Evolutionary conservation across 495 filamentous ascomycete species (phyloP).

Genomic region (Lasiosphaeria hispida): DNA sequence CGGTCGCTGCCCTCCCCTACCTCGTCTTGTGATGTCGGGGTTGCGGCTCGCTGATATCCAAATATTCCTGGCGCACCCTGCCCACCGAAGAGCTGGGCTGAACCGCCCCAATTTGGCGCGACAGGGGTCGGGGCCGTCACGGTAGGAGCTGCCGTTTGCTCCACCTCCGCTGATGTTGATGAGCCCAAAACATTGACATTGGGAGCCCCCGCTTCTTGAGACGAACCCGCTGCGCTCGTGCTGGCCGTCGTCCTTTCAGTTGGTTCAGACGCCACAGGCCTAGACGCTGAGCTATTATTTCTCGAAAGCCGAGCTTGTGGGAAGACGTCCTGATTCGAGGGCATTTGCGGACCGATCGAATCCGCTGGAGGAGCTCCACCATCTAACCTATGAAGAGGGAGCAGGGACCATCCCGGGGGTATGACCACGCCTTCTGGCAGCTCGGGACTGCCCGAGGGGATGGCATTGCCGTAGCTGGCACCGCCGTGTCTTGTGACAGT

Average conservation of each 20-base stretch:
- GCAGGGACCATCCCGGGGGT: slow-evolving; percentile 72
- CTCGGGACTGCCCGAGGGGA: slow-evolving; percentile 63
- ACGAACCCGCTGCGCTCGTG: no score
- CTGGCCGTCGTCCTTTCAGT: no score
- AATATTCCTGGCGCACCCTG: slow-evolving; percentile 11
- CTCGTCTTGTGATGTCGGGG: slow-evolving; percentile 7
- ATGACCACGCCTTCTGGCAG: slow-evolving; percentile 71
- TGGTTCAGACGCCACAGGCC: no score
- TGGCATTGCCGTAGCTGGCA: slow-evolving; percentile 40
- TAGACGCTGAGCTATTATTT: background rate
- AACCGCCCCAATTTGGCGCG: slow-evolving; percentile 44
- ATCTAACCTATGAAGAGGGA: slow-evolving; percentile 63
- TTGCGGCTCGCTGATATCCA: slow-evolving; percentile 14
- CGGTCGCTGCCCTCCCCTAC: slow-evolving; percentile 9
- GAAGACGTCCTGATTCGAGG: background rate
- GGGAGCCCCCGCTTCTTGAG: no score
- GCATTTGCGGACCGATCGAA: slow-evolving; percentile 16
- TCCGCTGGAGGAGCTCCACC: slow-evolving; percentile 27
- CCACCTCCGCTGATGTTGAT: no score
- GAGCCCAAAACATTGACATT: no score
- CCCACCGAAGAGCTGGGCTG: slow-evolving; percentile 35
- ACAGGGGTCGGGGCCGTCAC: slow-evolving; percentile 41
- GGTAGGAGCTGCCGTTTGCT: slow-evolving; percentile 19
- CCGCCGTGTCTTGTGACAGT: slow-evolving; percentile 44
- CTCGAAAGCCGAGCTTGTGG: slow-evolving; percentile 6